Conservation (phyloP, 2,329 filamentous ascomycete genomes). For the Westerdykella sp. region DNA sequence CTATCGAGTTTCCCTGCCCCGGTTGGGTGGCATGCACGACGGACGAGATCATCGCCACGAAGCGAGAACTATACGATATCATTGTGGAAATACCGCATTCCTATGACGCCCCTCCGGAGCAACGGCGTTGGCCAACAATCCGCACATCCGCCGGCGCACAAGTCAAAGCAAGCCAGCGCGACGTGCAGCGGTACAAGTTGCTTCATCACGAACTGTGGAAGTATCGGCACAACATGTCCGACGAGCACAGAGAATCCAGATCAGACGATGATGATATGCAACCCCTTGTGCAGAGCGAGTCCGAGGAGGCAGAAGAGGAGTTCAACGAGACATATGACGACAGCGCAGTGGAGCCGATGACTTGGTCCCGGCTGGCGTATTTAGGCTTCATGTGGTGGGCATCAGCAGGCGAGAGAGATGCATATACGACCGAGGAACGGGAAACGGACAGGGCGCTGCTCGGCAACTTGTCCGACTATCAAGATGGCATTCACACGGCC, state of each 20-base stretch:
- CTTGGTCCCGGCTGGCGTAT: constrained; percentile 70
- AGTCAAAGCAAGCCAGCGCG: constrained; percentile 82
- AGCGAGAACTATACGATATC: constrained; percentile 81
- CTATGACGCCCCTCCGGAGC: constrained; percentile 45
- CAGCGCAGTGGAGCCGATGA: constrained; percentile 49
- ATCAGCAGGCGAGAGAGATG: constrained; percentile 66
- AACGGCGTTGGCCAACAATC: constrained; percentile 70
- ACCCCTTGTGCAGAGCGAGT: constrained; percentile 7
- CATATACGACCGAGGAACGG: constrained; percentile 49
- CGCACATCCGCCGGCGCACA: constrained; percentile 56
- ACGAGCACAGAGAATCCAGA: constrained; percentile 10
- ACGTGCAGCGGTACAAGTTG: constrained; percentile 63
- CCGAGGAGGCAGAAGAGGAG: constrained; percentile 26
- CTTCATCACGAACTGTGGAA: constrained; percentile 33
- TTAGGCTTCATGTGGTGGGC: constrained; percentile 88
- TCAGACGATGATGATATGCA: background rate
- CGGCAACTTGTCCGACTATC: constrained; percentile 38
- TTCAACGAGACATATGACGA: constrained; percentile 34
- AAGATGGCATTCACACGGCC: constrained; percentile 58
- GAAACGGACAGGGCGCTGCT: constrained; percentile 44
- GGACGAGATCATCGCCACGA: constrained; percentile 84
- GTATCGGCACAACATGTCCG: constrained; percentile 20
- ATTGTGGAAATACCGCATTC: constrained; percentile 72
- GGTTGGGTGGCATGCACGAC: constrained; percentile 96
- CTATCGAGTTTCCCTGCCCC: constrained; percentile 38